Evolutionary conservation across 2,329 filamentous ascomycete species (phyloP).

Genomic region (Aureobasidium uvarum): DNA sequence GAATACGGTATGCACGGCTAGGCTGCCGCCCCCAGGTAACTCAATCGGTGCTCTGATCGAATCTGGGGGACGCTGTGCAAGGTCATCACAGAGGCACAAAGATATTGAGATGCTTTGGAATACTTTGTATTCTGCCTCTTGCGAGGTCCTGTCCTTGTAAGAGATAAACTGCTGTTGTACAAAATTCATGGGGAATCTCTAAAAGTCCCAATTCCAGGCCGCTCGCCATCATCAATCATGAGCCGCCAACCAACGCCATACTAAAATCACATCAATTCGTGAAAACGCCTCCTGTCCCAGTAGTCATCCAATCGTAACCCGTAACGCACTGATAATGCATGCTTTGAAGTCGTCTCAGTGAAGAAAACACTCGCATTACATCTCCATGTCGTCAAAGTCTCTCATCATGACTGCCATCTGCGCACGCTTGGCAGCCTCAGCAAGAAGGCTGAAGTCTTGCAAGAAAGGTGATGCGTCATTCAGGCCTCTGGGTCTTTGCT

Average conservation of each 20-base stretch:
- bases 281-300: constrained; percentile 10
- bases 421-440: constrained; percentile 88
- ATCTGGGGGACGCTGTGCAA: background rate
- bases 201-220: background rate
- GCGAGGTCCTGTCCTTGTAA: constrained; percentile 1
- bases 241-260: constrained; percentile 21
- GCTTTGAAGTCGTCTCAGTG: background rate
- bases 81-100: background rate
- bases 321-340: constrained; percentile 19
- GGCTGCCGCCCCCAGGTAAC: constrained; percentile 1
- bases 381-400: constrained; percentile 72
- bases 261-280: constrained; percentile 9
- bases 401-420: constrained; percentile 87
- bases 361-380: constrained; percentile 40
- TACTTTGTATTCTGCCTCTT: constrained; percentile 11
- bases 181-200: constrained; percentile 12
- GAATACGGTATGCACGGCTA: constrained; percentile 14
- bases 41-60: background rate
- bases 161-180: constrained; percentile 9
- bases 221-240: background rate
- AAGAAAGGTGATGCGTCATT: constrained; percentile 62
- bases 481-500: constrained; percentile 35
- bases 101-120: background rate
- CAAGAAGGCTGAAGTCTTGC: constrained; percentile 78
- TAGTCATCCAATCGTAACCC: constrained; percentile 21